Base-by-base conservation (phyloP, 495 filamentous ascomycete genomes). In the Podospora tetraspora region DNA sequence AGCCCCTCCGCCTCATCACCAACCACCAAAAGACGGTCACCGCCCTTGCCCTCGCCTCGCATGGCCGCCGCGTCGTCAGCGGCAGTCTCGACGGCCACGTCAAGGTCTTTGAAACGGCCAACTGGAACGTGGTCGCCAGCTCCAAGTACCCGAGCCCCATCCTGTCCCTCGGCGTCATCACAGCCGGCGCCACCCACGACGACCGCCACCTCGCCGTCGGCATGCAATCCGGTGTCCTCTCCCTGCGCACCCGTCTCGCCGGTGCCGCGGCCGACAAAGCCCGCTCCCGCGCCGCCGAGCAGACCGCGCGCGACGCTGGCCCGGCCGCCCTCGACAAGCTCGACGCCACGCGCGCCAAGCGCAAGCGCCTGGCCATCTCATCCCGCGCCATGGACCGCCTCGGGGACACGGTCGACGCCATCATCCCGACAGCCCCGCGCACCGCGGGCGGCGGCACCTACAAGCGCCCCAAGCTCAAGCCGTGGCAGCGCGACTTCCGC, bases 11-110 rank as follows among this genome's bases (percentile, higher is more conserved):
- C 43, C 80, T 96, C 67, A 89, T 99, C 58, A 88, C 90, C 65
- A 97, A 93, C 74, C 96, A 99, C 77, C 95, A 99, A 79, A 98
- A 97, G 86, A 97, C 95, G 0, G 92, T 99, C 32, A 98, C 95
- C 0, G 87, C 91, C 4, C 84, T 99, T 37, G 83, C 80, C 58
- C 75, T 85, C n/a, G 95, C 93, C 0, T 92, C 91, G 30, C 88
- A 91, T 71, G 87, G 89, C 21, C 87, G 87, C 8, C 86, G 96
- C 59, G 82, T 99, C 61, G 85, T 99, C 68, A 92, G 87, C 75
- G 96, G 92, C 76, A 90, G 88, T 19, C 82, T 99, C 34, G 95
- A 99, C 77, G 96, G 96, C 16, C 95, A 97, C 75, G 86, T 99
- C 78, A 99, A 99, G 81, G 86, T 98, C 52, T 97, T 94, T 70